These are phyloP conservation scores for Lupinus albus DNA, from an alignment of 306 rosid species.

Conservation along the genomic window DNA sequence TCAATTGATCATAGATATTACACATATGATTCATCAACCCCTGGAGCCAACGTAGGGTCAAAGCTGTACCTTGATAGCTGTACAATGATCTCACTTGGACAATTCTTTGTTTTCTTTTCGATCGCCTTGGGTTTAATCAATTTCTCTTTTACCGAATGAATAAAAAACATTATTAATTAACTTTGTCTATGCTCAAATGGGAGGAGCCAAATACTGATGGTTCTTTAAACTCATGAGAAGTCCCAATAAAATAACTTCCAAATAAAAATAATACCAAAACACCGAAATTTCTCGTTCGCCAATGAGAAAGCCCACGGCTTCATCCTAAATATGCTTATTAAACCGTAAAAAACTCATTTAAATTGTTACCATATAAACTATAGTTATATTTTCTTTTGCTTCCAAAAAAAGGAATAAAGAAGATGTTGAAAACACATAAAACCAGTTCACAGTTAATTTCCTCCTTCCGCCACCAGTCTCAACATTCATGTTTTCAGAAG, in stretches of 20 bases:
- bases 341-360: neutral
- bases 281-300: neutral
- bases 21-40: neutral
- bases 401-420: neutral
- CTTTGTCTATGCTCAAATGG: neutral
- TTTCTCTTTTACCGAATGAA: neutral
- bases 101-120: neutral
- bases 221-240: slow-evolving; percentile 22
- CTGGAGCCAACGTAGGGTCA: neutral
- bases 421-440: neutral
- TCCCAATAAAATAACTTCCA: neutral
- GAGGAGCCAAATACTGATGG: slow-evolving; percentile 1
- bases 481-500: neutral
- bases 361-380: neutral
- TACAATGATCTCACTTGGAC: neutral
- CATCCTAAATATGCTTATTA: neutral
- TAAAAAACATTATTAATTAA: neutral
- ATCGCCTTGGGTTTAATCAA: neutral
- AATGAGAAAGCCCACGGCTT: neutral
- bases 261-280: neutral
- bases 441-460: neutral
- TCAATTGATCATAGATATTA: neutral
- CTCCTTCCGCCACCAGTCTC: neutral
- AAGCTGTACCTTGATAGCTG: neutral
- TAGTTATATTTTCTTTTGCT: neutral